Base-by-base conservation (phyloP, 2,329 filamentous ascomycete genomes). In the Alternaria conjuncta region DNA sequence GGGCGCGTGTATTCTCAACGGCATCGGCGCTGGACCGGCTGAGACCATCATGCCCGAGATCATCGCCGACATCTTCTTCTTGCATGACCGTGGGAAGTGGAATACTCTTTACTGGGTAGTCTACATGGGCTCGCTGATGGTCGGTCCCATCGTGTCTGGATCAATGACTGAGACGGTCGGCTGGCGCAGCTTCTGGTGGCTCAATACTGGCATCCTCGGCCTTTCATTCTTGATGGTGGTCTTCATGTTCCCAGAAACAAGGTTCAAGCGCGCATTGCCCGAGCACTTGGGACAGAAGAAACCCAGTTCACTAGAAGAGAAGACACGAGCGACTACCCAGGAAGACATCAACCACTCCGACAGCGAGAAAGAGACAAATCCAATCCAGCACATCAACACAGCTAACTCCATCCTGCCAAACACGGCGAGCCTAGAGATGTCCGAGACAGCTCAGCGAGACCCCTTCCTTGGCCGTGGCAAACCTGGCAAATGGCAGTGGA, bases 181-280 rank as follows among this genome's bases (percentile, higher is more conserved):
- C 51, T 89, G 87, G 86, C 81, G 87, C 25, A 87, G 80, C 70
- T 90, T 90, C 75, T 90, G 87, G 86, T 90, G 88, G 88, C 80
- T 90, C 65, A 89, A 90, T 66, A 85, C 87, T 3, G 88, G 74
- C 2, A 55, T 90, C 2, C 76, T 88, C 3, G 84, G 79, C 2
- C 70, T 86, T 4, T 83, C 84, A 0, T 77, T 86, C 21, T 28
- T 88, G 5, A 80, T 87, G 71, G 81, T 85, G 32, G 74, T 89
- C 26, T 87, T 89, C 71, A 80, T 87, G 70, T 90, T 90, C 69
- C 89, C 89, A 0, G 88, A 90, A 73, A 90, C 88, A 0, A 86
- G 86, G 65, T 90, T 84, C 79, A 83, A 86, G 59, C 85, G 88
- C 12, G 62, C 66, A 4, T 80, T 83, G 56, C 76, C 75, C 3